These are phyloP conservation scores for Malassezia japonica DNA, from an alignment of 1,284 basidiomycete genomes.

Conservation along the genomic window DNA sequence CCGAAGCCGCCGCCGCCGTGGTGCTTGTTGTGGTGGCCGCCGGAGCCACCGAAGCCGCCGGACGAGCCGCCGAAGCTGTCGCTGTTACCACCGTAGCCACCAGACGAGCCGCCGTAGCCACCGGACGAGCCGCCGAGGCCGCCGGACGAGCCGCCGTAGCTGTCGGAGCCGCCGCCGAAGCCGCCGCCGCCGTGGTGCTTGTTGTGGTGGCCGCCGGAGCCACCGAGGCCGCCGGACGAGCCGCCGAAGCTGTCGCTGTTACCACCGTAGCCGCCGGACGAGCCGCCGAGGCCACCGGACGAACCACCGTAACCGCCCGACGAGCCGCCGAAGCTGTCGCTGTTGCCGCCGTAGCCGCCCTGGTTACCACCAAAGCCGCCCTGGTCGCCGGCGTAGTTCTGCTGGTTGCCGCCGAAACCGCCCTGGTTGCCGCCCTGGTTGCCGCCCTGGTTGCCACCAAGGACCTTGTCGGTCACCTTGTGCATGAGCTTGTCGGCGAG, in stretches of 20 bases:
- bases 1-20: constrained; percentile 18
- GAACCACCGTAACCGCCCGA: not conserved
- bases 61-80: constrained; percentile 1
- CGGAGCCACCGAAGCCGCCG: too few relatives aligned
- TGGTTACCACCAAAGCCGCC: not conserved
- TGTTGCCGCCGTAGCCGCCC: constrained; percentile 9
- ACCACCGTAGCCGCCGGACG: not conserved
- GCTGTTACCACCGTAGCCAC: not conserved
- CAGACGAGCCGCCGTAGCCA: not conserved
- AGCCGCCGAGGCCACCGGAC: constrained; percentile 9
- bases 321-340: not conserved
- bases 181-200: not conserved
- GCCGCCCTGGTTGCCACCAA: not conserved
- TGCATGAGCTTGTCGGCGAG: constrained; percentile 8
- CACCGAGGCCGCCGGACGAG: constrained; percentile 5
- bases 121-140: constrained; percentile 12
- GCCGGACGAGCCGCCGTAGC: too few relatives aligned
- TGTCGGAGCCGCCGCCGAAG: not conserved
- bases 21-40: too few relatives aligned
- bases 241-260: too few relatives aligned
- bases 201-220: not conserved
- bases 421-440: constrained; percentile 1
- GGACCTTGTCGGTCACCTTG: constrained; percentile 13
- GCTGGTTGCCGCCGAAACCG: not conserved
- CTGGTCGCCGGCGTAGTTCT: not conserved